These are phyloP conservation scores for Pichia ethanolica DNA, from an alignment of 805 yeast genomes.

Conservation along the genomic window DNA sequence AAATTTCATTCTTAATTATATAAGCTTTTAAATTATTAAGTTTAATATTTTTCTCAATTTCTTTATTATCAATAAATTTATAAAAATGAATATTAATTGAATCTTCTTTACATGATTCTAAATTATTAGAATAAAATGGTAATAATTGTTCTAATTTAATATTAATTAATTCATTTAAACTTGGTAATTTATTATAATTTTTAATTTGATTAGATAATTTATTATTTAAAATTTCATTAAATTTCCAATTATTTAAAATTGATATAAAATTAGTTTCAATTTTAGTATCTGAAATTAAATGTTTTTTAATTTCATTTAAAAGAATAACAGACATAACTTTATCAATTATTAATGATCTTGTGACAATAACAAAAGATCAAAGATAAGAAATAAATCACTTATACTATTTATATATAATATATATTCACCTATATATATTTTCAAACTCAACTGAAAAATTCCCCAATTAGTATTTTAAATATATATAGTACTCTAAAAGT, in stretches of 20 bases:
- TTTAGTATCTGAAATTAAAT: no score
- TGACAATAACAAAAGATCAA: no score
- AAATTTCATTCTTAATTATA: constrained; percentile 8
- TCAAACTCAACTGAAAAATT: no score
- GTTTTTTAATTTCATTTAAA: no score
- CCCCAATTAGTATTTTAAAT: no score
- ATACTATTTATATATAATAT: no score
- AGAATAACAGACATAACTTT: no score
- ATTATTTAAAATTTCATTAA: not conserved
- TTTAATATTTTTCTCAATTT: not conserved
- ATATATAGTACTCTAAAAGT: no score
- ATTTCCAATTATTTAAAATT: not conserved
- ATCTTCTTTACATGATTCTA: not conserved
- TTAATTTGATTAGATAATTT: not conserved
- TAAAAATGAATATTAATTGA: not conserved
- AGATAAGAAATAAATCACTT: no score
- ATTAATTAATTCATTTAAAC: not conserved
- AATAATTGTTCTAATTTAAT: not conserved
- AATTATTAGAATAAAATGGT: not conserved
- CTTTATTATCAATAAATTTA: not conserved
- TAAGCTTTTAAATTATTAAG: constrained; percentile 4
- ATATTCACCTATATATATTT: no score
- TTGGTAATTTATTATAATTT: not conserved
- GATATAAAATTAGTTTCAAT: no score
- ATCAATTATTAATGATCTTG: no score